Conservation (phyloP, 2,329 filamentous ascomycete species). For the Sclerotinia glacialis region DNA sequence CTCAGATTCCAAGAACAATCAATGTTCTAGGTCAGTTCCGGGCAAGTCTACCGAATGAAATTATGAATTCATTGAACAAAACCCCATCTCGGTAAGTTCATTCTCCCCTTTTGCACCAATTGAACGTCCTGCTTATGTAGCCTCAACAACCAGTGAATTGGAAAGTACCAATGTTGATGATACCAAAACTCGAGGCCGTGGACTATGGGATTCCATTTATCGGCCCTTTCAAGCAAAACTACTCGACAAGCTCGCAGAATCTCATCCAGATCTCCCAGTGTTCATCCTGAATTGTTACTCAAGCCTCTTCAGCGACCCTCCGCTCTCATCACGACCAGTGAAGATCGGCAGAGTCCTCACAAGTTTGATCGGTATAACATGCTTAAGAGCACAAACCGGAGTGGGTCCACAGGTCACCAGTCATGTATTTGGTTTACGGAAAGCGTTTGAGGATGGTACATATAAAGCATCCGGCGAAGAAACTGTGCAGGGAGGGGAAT, state of each 20-base stretch:
- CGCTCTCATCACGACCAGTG: constrained; percentile 43
- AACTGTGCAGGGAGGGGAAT: constrained; percentile 51
- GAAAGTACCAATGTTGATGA: constrained; percentile 50
- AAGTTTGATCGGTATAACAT: constrained; percentile 69
- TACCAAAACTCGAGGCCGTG: constrained; percentile 57
- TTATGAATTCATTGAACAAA: constrained; percentile 54
- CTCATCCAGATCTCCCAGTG: constrained; percentile 78
- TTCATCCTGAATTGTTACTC: constrained; percentile 78
- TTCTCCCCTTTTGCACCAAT: not conserved
- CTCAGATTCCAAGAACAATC: constrained; percentile 71
- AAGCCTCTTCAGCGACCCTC: constrained; percentile 68
- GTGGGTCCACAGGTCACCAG: constrained; percentile 79
- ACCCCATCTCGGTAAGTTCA: constrained; percentile 48
- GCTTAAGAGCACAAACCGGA: constrained; percentile 73
- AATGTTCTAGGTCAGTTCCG: constrained; percentile 75
- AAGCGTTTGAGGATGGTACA: constrained; percentile 68
- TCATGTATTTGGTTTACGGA: constrained; percentile 77
- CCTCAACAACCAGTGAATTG: constrained; percentile 24
- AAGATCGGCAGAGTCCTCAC: constrained; percentile 69
- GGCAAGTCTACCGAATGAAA: constrained; percentile 55
- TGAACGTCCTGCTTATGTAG: not conserved
- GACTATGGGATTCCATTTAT: constrained; percentile 76
- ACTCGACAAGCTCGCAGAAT: constrained; percentile 64
- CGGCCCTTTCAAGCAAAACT: constrained; percentile 71
- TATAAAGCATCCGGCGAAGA: constrained; percentile 48